Evolutionary conservation across 441 rosid species (phyloP).

Genomic region (Arabidopsis lyrata): DNA sequence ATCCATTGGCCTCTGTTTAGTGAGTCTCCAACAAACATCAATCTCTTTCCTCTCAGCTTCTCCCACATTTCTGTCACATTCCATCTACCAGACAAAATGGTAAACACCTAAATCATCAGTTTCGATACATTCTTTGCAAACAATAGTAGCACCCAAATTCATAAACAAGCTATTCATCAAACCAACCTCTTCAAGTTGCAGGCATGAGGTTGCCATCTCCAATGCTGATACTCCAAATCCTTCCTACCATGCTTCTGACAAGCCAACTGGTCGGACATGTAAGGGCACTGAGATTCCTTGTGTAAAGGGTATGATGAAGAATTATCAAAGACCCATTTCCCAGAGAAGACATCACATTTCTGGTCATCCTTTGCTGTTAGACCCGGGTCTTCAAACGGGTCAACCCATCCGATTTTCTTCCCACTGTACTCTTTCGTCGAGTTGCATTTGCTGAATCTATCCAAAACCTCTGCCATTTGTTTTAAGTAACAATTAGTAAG

Average conservation of each 20-base stretch:
- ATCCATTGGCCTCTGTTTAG: constrained; percentile 98
- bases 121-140: background rate
- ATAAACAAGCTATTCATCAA: background rate
- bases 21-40: constrained; percentile 98
- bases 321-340: constrained; percentile 91
- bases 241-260: constrained; percentile 95
- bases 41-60: constrained; percentile 89
- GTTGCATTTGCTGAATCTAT: constrained; percentile 83
- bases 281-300: constrained; percentile 83
- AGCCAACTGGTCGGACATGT: constrained; percentile 97
- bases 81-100: constrained; percentile 63
- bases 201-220: constrained; percentile 97
- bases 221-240: constrained; percentile 74
- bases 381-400: constrained; percentile 39
- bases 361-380: constrained; percentile 52
- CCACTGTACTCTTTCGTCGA: constrained; percentile 70
- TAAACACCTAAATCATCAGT: background rate
- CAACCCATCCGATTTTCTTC: constrained; percentile 65
- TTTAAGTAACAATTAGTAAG: background rate
- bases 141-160: constrained; percentile 2
- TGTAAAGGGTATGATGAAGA: constrained; percentile 66
- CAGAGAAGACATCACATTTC: constrained; percentile 79
- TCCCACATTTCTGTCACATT: constrained; percentile 88
- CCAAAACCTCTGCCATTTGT: constrained; percentile 63
- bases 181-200: constrained; percentile 82